phyloP scores from a whole-genome alignment of 2,329 filamentous ascomycete genomes.

The Neocucurbitaria cava region DNA sequence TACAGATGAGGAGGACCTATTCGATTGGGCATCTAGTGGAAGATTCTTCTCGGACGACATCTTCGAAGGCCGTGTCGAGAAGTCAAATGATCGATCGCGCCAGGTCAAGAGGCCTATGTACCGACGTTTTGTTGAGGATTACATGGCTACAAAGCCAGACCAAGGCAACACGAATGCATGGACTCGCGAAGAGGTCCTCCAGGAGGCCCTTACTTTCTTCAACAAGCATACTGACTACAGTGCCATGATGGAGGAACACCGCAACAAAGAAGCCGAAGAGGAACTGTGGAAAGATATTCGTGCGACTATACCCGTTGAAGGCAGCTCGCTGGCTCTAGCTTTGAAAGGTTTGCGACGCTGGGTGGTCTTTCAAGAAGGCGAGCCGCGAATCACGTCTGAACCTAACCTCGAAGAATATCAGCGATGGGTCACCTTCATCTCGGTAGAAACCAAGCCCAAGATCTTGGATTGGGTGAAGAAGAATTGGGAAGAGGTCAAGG shows the following conservation, averaged over 20 bases:
- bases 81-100: constrained; percentile 64
- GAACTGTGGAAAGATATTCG: constrained; percentile 57
- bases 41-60: constrained; percentile 63
- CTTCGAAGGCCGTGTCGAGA: constrained; percentile 41
- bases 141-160: constrained; percentile 61
- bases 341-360: constrained; percentile 44
- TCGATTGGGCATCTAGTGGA: constrained; percentile 65
- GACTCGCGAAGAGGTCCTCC: constrained; percentile 56
- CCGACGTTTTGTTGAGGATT: constrained; percentile 67
- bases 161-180: constrained; percentile 35
- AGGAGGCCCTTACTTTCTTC: constrained; percentile 63
- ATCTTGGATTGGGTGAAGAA: constrained; percentile 39
- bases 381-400: constrained; percentile 22
- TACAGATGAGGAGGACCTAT: constrained; percentile 61
- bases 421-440: constrained; percentile 30
- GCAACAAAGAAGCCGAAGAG: constrained; percentile 48
- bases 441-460: constrained; percentile 9
- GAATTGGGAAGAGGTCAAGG: constrained; percentile 41
- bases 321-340: constrained; percentile 27
- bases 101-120: constrained; percentile 65
- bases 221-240: constrained; percentile 55
- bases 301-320: constrained; percentile 37
- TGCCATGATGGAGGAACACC: constrained; percentile 45
- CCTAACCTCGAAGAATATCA: constrained; percentile 21
- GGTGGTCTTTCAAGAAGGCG: constrained; percentile 38